Conservation (phyloP, 2,329 filamentous ascomycete genomes). For the Fusarium sp. region DNA sequence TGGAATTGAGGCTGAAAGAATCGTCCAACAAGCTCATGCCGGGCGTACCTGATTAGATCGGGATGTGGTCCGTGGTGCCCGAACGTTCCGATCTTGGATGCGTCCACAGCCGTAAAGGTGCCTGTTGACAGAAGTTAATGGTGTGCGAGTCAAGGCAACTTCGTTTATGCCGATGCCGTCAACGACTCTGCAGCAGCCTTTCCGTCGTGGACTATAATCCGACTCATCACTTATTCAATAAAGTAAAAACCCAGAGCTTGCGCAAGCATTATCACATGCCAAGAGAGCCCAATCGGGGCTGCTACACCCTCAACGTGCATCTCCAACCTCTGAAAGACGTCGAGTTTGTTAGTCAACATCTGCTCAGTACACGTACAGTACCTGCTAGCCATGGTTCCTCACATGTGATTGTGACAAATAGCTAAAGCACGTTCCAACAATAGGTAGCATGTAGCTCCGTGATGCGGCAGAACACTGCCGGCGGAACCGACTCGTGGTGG, state of each 20-base stretch:
- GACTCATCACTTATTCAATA: not conserved
- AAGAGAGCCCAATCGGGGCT: conserved; percentile 1
- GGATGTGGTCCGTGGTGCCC: conserved; percentile 8
- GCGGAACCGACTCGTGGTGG: not conserved
- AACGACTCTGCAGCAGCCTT: not conserved
- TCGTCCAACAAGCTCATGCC: conserved; percentile 2
- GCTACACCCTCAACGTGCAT: conserved; percentile 4
- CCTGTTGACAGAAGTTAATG: not conserved
- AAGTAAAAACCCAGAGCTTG: not conserved
- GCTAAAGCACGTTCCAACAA: not conserved
- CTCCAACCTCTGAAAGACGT: not conserved
- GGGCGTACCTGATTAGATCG: conserved; percentile 14
- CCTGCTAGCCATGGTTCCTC: conserved; percentile 2
- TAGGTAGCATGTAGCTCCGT: not conserved
- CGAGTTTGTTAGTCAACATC: conserved; percentile 6
- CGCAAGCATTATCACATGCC: conserved; percentile 29
- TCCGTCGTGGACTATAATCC: not conserved
- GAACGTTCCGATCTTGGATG: conserved; percentile 24
- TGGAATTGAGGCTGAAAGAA: conserved; percentile 26
- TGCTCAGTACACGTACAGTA: not conserved
- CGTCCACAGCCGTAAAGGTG: not conserved
- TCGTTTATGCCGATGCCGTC: conserved; percentile 4
- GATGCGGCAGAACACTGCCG: not conserved
- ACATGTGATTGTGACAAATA: conserved; percentile 20
- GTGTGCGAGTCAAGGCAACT: conserved; percentile 8